Percentiles rank a stretch among this genome's conserved stretches.
Conservation (phyloP, 202 grass and related monocot genomes). For the Brachypodium distachyon region DNA sequence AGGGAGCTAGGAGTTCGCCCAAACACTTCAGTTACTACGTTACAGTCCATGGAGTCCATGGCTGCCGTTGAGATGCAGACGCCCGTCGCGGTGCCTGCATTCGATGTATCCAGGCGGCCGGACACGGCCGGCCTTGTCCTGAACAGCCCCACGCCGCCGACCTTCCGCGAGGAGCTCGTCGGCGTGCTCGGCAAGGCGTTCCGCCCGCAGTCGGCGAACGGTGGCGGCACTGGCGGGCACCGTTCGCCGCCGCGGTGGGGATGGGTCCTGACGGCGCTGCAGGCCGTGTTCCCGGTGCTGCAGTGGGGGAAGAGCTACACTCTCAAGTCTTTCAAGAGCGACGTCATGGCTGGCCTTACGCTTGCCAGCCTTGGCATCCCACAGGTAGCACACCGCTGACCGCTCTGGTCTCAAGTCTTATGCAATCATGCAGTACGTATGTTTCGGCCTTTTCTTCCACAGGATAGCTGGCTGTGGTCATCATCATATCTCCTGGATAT, state of each 20-base stretch:
- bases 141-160: slow-evolving; percentile 48
- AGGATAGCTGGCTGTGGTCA: not conserved
- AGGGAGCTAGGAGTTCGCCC: slow-evolving; percentile 54
- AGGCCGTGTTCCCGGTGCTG: slow-evolving; percentile 75
- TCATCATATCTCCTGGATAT: not conserved
- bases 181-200: slow-evolving; percentile 41
- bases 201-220: not conserved
- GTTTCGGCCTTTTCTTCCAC: not conserved
- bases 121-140: slow-evolving; percentile 34
- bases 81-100: not conserved
- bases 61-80: slow-evolving; percentile 20
- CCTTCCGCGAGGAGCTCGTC: slow-evolving; percentile 53
- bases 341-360: slow-evolving; percentile 87
- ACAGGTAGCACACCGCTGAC: slow-evolving; percentile 33
- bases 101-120: slow-evolving; percentile 21
- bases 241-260: slow-evolving; percentile 8
- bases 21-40: slow-evolving; percentile 67
- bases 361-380: slow-evolving; percentile 97
- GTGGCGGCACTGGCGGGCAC: not conserved
- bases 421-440: not conserved
- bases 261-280: slow-evolving; percentile 32
- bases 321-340: slow-evolving; percentile 62
- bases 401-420: not conserved
- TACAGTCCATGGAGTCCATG: slow-evolving; percentile 32
- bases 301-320: slow-evolving; percentile 71